Base-by-base conservation (phyloP, 75 land plant species). In the Sequoia sempervirens region DNA sequence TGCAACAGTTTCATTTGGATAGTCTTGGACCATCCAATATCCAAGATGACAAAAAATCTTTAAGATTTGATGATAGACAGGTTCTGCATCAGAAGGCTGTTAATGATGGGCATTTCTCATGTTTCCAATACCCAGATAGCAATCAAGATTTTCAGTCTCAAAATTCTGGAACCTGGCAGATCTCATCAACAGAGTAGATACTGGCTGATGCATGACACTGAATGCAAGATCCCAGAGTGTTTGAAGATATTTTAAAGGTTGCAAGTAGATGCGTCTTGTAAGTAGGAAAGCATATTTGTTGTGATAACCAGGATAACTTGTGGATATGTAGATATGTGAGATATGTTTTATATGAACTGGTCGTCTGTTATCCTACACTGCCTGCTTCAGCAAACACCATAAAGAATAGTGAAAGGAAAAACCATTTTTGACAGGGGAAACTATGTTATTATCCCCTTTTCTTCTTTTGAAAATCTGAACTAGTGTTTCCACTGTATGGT, bases 341-440 rank as follows among this genome's bases (percentile, higher is more conserved):
- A 45, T 78, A 78, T 78, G 46, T 41, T 78, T 78, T 43, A 38
- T 78, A 37, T 26, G 28, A 43, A 78, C 80, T 45, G n/a, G 47
- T 43, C 46, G 2, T 13, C n/a, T 26, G 14, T 78, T 45, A 45
- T 78, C 23, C 36, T 32, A 28, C 73, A 12, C 50, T 78, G 14
- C 32, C 46, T 43, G 13, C 46, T 45, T 30, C 12, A 26, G 52
- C 80, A 45, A 45, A 78, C 47, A 23, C 28, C 45, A n/a, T 78
- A 37, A 78, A 40, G 52, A 43, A 45, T 26, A 78, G 47, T 12
- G 80, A 43, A 78, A 78, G 47, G 32, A 26, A 45, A 45, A 78
- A n/a, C 28, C 30, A 40, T 78, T 78, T 78, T 45, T 41, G 80
- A 78, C 26, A 26, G 80, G 80, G 80, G 47, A n/a, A 38, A 78